Base-by-base conservation (phyloP, 352 stramenopile genomes). In the Phytopythium mirpurense region DNA sequence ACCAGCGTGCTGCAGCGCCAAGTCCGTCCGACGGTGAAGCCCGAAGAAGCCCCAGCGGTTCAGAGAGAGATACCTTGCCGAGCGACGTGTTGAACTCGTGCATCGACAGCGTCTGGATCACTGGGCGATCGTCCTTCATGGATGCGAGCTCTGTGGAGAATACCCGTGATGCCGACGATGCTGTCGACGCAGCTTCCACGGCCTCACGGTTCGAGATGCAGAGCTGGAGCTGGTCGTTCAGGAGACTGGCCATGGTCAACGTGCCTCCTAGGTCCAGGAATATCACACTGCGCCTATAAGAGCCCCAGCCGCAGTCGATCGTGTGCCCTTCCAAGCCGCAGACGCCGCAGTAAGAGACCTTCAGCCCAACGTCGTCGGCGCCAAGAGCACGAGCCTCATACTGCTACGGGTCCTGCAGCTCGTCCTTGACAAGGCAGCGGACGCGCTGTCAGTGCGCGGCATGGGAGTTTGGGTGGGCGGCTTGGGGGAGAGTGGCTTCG, bases 71-170 rank as follows among this genome's bases (percentile, higher is more conserved):
- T n/a, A 78, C 67, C 58, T 68, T 70, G 24, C 67, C 23, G 12
- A 77, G 26, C 0, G 67, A 67, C 21, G 74, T 54, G 53, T 82
- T 72, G 19, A 63, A 62, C 51, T 83, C 60, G 5, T 9, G n/a
- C 69, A 81, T 77, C 1, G 71, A 64, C 44, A 81, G 36, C 40
- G 67, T 74, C 52, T 83, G 54, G 36, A 83, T 75, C 18, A 78
- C 54, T 3, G 72, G 58, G 12, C 62, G 61, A 15, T 92, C 76
- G n/a, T 88, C 68, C 56, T 87, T 70, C 41, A 71, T 60, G 24
- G 60, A 69, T 27, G 79, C 93, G 43, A 93, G 78, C 31, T 88
- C 63, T n/a, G n/a, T n/a, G n/a, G 2, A 96, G 64, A 78, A 96
- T 90, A 26, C 86, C 73, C 62, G 93, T 77, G 18, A 80, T 88